Conservation (phyloP, 169 alveolate species). For the Plasmodium yoelii region DNA sequence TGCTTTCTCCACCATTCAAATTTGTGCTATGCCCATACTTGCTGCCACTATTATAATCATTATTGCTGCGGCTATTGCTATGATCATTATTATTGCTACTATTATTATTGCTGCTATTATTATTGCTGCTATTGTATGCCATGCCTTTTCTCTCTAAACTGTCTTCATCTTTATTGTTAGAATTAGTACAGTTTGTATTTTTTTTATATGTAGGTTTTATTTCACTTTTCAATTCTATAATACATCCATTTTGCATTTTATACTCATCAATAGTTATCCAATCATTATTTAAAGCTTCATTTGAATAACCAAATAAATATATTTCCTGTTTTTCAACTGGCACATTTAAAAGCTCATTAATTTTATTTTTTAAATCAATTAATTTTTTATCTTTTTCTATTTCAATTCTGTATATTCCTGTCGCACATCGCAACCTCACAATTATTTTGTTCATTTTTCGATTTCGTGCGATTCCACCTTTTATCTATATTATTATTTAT, state of each 20-base stretch:
- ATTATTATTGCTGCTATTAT: too few species aligned
- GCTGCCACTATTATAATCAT: too few species aligned
- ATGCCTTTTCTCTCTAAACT: not conserved
- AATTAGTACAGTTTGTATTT: not conserved
- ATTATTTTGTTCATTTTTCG: slow-evolving; percentile 35
- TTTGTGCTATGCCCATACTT: too few species aligned
- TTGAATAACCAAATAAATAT: slow-evolving; percentile 10
- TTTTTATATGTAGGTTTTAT: slow-evolving; percentile 24
- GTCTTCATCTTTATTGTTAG: not conserved
- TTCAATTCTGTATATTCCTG: slow-evolving; percentile 42
- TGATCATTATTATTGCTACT: too few species aligned
- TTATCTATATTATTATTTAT: not conserved
- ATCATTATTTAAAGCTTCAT: not conserved
- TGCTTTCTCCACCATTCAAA: too few species aligned
- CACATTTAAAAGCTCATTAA: slow-evolving; percentile 39
- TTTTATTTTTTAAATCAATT: slow-evolving; percentile 41
- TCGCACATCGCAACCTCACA: slow-evolving; percentile 36
- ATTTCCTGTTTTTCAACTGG: slow-evolving; percentile 34
- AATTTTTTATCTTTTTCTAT: slow-evolving; percentile 9
- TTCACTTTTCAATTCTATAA: slow-evolving; percentile 27
- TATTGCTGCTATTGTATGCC: too few species aligned
- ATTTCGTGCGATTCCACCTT: not conserved
- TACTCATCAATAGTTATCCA: not conserved
- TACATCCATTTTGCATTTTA: slow-evolving; percentile 33
- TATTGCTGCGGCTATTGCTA: too few species aligned